A percentile compares a stretch with the other conserved stretches of the same genome.
phyloP scores from a whole-genome alignment of 306 rosid genomes.

The Notholithocarpus densiflorus region DNA sequence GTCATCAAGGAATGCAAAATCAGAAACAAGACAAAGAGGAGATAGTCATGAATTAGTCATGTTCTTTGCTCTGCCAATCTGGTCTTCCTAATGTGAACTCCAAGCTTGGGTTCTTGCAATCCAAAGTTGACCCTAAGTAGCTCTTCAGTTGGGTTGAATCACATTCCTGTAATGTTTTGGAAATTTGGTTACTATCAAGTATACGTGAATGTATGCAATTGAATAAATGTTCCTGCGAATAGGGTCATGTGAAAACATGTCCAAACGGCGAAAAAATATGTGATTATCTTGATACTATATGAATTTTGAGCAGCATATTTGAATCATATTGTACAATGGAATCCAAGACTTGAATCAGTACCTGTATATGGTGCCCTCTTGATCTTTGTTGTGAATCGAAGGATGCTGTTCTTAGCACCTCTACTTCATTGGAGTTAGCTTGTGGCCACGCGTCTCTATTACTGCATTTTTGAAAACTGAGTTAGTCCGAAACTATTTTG shows the following conservation, averaged over 20 bases:
- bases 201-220: neutral
- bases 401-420: constrained; percentile 37
- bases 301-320: neutral
- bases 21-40: constrained; percentile 20
- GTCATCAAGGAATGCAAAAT: constrained; percentile 18
- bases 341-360: constrained; percentile 9
- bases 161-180: constrained; percentile 48
- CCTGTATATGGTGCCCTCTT: constrained; percentile 64
- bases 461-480: constrained; percentile 24
- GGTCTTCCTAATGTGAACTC: constrained; percentile 96
- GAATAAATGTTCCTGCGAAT: neutral
- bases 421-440: constrained; percentile 43
- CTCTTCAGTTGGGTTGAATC: constrained; percentile 60
- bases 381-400: constrained; percentile 47
- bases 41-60: constrained; percentile 33
- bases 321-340: neutral
- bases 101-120: constrained; percentile 80
- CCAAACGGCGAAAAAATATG: neutral
- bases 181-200: neutral
- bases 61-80: constrained; percentile 72
- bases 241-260: neutral
- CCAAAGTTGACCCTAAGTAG: constrained; percentile 44
- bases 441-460: constrained; percentile 65
- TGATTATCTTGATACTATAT: too few species aligned
- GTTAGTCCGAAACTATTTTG: neutral